Base-by-base conservation (phyloP, 257 asterid genomes). In the Phtheirospermum japonicum region DNA sequence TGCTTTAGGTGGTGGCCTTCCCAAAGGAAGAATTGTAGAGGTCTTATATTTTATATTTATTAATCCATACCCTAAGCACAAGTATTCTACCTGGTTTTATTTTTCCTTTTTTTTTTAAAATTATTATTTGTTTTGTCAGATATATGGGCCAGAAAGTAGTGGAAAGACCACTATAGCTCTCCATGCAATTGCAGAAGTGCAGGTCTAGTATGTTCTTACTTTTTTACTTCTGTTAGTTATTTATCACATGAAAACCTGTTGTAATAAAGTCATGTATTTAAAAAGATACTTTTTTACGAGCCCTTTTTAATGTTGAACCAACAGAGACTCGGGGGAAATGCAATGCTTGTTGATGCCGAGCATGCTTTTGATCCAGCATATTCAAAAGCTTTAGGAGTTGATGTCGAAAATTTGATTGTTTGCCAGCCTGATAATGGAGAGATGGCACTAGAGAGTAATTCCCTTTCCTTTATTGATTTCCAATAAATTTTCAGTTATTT, bases 391-490 rank as follows among this genome's bases (percentile, higher is more conserved):
- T 69, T 89, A 66, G 97, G 99, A 36, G 97, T 93, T 18, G 97
- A 93, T 76, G 96, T 93, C 31, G 99, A 93, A 75, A 93, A 93
- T 71, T 72, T 93, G 85, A 89, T 93, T 55, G 99, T 93, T 68
- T 93, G 99, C 81, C 99, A 89, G 78, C 99, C 99, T 70, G 97
- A 93, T 77, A 93, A 87, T 64, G 99, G 99, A 74, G 99, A 93
- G 79, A 93, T 93, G 99, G 99, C 99, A 14, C 83, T 93, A 43
- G 99, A 93, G 77, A 89, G 99, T 93, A 85, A 79, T 28, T 59
- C 63, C 14, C 67, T 73, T 72, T 67, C 76, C 60, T 60, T 57
- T 63, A 50, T 66, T 39, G 36, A 59, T 34, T 6, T 61, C 42
- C 50, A 43, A 9, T 60, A 49, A 16, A 73, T 71, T 28, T 57